Conservation (phyloP, 257 asterid species). For the Perilla frutescens region DNA sequence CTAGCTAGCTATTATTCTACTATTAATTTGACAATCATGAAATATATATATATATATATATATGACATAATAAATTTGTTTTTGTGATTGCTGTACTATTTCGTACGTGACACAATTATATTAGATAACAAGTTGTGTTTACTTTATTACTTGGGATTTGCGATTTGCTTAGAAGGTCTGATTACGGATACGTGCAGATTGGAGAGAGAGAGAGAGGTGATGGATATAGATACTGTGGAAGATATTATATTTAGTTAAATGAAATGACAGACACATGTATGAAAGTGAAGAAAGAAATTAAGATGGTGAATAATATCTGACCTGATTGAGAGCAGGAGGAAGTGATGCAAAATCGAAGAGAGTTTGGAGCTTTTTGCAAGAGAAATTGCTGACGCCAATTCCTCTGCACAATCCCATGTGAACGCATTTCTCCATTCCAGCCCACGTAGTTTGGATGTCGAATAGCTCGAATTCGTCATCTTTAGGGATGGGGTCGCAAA, state of each 20-base stretch:
- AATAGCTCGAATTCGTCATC: conserved; percentile 67
- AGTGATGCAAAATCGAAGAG: conserved; percentile 56
- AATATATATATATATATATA: too few relatives aligned
- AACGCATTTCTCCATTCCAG: conserved; percentile 80
- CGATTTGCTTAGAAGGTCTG: background rate
- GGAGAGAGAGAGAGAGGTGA: background rate
- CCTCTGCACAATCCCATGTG: conserved; percentile 71
- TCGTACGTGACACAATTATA: conserved; percentile 4
- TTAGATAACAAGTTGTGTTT: background rate
- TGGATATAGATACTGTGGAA: too few relatives aligned
- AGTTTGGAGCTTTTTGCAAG: conserved; percentile 56
- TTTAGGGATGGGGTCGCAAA: conserved; percentile 50
- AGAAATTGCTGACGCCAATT: conserved; percentile 87
- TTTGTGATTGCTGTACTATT: conserved; percentile 21
- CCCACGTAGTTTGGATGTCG: conserved; percentile 69
- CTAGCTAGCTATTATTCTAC: background rate
- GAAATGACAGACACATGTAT: too few relatives aligned
- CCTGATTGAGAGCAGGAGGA: conserved; percentile 83
- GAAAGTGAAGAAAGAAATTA: too few relatives aligned
- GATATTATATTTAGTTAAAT: too few relatives aligned
- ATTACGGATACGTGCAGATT: background rate
- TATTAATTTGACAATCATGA: conserved; percentile 9
- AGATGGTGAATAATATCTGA: too few relatives aligned
- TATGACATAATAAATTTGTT: background rate
- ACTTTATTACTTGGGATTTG: background rate